A percentile compares a stretch with the other conserved stretches of the same genome.
These are phyloP conservation scores for Penicillium ucsense DNA, from an alignment of 495 filamentous ascomycete species.

Conservation along the genomic window DNA sequence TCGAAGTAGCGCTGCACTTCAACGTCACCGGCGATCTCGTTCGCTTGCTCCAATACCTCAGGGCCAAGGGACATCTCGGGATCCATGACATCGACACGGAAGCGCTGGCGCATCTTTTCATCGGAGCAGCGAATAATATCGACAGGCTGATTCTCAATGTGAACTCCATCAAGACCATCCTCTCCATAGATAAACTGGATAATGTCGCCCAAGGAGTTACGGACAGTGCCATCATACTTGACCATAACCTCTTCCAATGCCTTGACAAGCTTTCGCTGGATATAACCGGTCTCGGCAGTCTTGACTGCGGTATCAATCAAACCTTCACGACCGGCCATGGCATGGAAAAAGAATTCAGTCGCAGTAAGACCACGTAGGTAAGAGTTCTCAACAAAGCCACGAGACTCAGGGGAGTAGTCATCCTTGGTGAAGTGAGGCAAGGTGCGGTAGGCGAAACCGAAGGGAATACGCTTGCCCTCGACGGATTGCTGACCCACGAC, in stretches of 20 bases:
- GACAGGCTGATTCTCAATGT: constrained; percentile 85
- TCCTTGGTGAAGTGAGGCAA: constrained; percentile 98
- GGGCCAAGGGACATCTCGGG: constrained; percentile 50
- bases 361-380: constrained; percentile 94
- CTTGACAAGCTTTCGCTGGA: constrained; percentile 96
- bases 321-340: constrained; percentile 99
- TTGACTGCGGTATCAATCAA: constrained; percentile 99
- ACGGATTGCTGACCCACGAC: constrained; percentile 96
- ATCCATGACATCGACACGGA: constrained; percentile 93
- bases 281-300: constrained; percentile 98
- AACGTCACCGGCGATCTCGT: constrained; percentile 77
- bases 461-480: constrained; percentile 97
- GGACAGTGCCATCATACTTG: constrained; percentile 94
- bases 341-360: constrained; percentile 98
- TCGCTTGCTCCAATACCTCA: constrained; percentile 74
- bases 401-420: constrained; percentile 92
- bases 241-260: constrained; percentile 95
- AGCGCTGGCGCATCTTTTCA: constrained; percentile 63
- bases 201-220: constrained; percentile 93
- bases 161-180: constrained; percentile 83
- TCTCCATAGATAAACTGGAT: constrained; percentile 98
- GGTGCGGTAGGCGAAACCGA: constrained; percentile 97
- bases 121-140: constrained; percentile 73
- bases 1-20: constrained; percentile 78
- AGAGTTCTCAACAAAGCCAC: constrained; percentile 98